Base-by-base conservation (phyloP, 1,284 basidiomycete species). In the Austroboletus novae-zelandiae region DNA sequence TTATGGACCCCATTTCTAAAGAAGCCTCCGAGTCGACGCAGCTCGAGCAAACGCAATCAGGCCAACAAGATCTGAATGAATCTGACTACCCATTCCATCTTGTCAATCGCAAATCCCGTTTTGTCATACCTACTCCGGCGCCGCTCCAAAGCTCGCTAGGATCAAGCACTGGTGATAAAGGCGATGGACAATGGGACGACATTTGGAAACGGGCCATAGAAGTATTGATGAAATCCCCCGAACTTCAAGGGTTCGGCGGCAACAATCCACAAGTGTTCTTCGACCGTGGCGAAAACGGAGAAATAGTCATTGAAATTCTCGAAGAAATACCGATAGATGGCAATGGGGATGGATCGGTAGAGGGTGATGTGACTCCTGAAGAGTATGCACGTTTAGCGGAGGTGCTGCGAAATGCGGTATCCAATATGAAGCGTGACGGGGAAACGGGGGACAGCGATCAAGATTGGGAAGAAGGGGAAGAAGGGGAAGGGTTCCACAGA, bases 221-320 rank as follows among this genome's bases (percentile, higher is more conserved):
- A 57, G 71, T 74, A 18, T 55, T 82, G 40, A 67, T 77, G 53
- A 69, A 65, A 36, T 63, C 65, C 35, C 58, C 70, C 41, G 65
- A 66, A 43, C 42, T 66, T 23, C 64, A 68, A 29, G 61, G 52
- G 10, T 52, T 61, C 47, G 56, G 51, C 32, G 65, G 67, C 11
- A 67, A 66, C 36, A 68, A 62, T 27, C 57, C 54, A 29, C 59
- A 73, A 51, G 65, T 78, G 35, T 66, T 71, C 48, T 62, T 77
- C 36, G 71, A 76, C 53, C 65, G 68, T 27, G 67, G 71, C 27
- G 77, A 75, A 49, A 76, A 79, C 41, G 79, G 76, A 25, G 79
- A 80, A 51, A 63, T 84, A 47, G 54, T 84, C 40, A 71, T 87
- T 55, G 79, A 86, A 63, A 71, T 85, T 55, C 56, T 80, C 47